phyloP scores from a whole-genome alignment of 495 filamentous ascomycete genomes.

The Lepidopterella palustris region DNA sequence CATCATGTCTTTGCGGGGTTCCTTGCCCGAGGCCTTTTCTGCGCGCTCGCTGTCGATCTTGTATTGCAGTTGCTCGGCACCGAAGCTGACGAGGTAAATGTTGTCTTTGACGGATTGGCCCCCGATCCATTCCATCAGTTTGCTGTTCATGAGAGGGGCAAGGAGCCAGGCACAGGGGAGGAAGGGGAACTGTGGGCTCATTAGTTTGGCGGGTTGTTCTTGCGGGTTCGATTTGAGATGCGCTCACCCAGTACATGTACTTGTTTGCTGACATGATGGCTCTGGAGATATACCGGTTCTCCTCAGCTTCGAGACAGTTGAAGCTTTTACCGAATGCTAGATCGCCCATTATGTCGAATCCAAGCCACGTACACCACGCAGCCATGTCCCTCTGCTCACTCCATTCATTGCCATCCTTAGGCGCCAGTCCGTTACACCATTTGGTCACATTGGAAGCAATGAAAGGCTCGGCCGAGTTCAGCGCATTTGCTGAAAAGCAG shows the following conservation, averaged over 20 bases:
- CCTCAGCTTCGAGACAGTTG: constrained; percentile 20
- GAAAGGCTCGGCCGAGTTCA: constrained; percentile 20
- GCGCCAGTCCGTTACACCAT: constrained; percentile 28
- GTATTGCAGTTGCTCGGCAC: constrained; percentile 5
- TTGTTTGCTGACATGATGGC: constrained; percentile 42
- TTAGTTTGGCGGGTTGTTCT: not conserved
- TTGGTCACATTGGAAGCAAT: constrained; percentile 18
- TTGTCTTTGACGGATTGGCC: constrained; percentile 27
- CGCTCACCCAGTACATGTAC: constrained; percentile 29
- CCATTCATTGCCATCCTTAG: constrained; percentile 13
- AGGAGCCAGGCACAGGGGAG: constrained; percentile 24
- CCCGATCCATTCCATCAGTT: constrained; percentile 22
- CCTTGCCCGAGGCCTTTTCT: not conserved
- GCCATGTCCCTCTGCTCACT: constrained; percentile 24
- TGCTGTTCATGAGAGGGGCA: constrained; percentile 25
- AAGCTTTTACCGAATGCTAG: constrained; percentile 32
- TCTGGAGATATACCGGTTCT: constrained; percentile 35
- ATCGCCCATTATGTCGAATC: constrained; percentile 36
- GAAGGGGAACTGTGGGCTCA: constrained; percentile 17
- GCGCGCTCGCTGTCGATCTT: constrained; percentile 3
- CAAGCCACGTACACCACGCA: constrained; percentile 26
- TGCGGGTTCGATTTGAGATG: too few relatives aligned
- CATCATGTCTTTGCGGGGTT: constrained; percentile 27
- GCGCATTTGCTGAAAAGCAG: constrained; percentile 26
- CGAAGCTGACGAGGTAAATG: constrained; percentile 23